phyloP scores from a whole-genome alignment of 2,329 filamentous ascomycete genomes.

The Apiospora hydei region DNA sequence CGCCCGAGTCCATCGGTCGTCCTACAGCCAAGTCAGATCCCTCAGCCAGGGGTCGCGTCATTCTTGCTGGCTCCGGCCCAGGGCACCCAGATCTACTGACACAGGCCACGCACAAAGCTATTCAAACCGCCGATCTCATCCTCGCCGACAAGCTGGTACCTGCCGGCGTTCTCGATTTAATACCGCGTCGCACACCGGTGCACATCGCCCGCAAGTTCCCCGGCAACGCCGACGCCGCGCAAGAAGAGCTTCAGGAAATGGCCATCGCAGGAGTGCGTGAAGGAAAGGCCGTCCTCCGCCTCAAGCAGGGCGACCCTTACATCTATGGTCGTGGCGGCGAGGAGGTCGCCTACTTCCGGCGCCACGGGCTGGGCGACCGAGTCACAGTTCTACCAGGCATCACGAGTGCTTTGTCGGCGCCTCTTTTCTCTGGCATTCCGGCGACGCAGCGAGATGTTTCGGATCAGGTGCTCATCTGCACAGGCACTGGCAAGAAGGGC shows the following conservation, averaged over 20 bases:
- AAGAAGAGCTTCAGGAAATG: slow-evolving; percentile 84
- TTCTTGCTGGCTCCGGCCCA: slow-evolving; percentile 90
- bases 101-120: slow-evolving; percentile 78
- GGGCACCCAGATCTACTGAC: slow-evolving; percentile 94
- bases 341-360: slow-evolving; percentile 84
- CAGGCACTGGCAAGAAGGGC: slow-evolving; percentile 92
- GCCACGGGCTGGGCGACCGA: slow-evolving; percentile 69
- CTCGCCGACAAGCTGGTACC: slow-evolving; percentile 89
- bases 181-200: slow-evolving; percentile 87
- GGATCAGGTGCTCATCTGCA: slow-evolving; percentile 95
- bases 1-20: slow-evolving; percentile 31
- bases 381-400: slow-evolving; percentile 85
- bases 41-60: slow-evolving; percentile 69
- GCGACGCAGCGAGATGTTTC: slow-evolving; percentile 88
- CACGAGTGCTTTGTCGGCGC: slow-evolving; percentile 85
- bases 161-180: slow-evolving; percentile 82
- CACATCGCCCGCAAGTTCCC: slow-evolving; percentile 97
- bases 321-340: slow-evolving; percentile 95
- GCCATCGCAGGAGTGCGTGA: slow-evolving; percentile 70
- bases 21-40: slow-evolving; percentile 26
- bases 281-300: slow-evolving; percentile 82
- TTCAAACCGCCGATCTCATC: slow-evolving; percentile 77
- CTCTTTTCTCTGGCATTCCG: slow-evolving; percentile 87
- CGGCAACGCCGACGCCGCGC: slow-evolving; percentile 92
- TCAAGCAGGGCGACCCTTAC: slow-evolving; percentile 98